These are phyloP conservation scores for Amniculicola lignicola DNA, from an alignment of 495 filamentous ascomycete genomes.

Conservation along the genomic window DNA sequence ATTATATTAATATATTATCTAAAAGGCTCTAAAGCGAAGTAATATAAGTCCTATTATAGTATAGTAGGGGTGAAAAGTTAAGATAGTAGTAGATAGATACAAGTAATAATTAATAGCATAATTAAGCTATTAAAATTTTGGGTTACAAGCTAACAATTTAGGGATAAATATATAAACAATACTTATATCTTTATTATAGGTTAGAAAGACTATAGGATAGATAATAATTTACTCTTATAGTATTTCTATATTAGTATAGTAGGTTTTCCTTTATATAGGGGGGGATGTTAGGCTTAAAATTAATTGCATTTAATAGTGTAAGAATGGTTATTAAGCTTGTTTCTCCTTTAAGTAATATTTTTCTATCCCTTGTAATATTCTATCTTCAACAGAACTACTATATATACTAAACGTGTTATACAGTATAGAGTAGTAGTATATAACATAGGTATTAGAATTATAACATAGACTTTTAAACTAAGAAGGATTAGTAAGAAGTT, in stretches of 20 bases:
- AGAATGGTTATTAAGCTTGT: no score
- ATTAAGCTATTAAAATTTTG: not conserved
- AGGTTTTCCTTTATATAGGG: no score
- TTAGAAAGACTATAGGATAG: not conserved
- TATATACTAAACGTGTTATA: no score
- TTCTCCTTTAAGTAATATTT: no score
- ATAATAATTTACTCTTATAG: not conserved
- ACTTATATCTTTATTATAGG: not conserved
- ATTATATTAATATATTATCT: not conserved
- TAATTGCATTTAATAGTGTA: no score
- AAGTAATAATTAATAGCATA: slow-evolving; percentile 3
- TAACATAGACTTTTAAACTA: no score
- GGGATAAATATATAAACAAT: not conserved
- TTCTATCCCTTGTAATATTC: no score
- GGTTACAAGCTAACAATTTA: not conserved
- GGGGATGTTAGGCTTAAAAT: no score
- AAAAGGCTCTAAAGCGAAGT: not conserved
- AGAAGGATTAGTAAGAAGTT: no score
- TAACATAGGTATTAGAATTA: no score
- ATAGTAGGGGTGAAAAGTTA: not conserved
- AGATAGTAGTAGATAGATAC: not conserved
- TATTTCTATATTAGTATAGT: not conserved
- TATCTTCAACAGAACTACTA: no score
- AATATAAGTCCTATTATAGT: slow-evolving; percentile 1
- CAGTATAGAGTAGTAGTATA: no score